phyloP scores from a whole-genome alignment of 2,329 filamentous ascomycete genomes.

The Plenodomus lindquistii region DNA sequence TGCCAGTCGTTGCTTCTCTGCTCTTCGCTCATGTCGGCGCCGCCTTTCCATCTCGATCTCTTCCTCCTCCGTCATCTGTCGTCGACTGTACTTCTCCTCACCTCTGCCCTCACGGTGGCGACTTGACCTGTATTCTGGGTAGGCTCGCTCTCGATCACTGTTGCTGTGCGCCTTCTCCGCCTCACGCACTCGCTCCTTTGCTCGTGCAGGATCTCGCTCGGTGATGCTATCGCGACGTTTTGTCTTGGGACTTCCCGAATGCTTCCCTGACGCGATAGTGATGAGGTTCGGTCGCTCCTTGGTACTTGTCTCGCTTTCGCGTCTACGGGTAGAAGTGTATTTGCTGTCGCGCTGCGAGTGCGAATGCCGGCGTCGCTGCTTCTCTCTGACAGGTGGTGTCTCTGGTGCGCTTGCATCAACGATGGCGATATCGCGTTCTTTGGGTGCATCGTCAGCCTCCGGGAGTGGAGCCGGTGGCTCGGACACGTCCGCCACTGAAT shows the following conservation, averaged over 20 bases:
- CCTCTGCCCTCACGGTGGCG: slow-evolving; percentile 30
- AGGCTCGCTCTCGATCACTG: slow-evolving; percentile 32
- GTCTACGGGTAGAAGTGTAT: slow-evolving; percentile 31
- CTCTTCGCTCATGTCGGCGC: slow-evolving; percentile 34
- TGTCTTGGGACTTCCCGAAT: slow-evolving; percentile 22
- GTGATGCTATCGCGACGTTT: slow-evolving; percentile 41
- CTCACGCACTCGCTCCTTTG: slow-evolving; percentile 25
- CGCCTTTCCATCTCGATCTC: slow-evolving; percentile 33
- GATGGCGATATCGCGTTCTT: slow-evolving; percentile 32
- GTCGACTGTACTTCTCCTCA: slow-evolving; percentile 35
- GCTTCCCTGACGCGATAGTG: slow-evolving; percentile 19
- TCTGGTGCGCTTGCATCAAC: slow-evolving; percentile 25
- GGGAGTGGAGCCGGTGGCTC: not conserved
- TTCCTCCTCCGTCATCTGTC: slow-evolving; percentile 25
- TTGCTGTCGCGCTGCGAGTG: slow-evolving; percentile 32
- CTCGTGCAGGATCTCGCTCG: slow-evolving; percentile 29
- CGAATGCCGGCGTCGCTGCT: slow-evolving; percentile 34
- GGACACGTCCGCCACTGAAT: slow-evolving; percentile 4
- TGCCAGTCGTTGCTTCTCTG: slow-evolving; percentile 31
- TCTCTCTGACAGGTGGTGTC: slow-evolving; percentile 24
- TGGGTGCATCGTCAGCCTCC: slow-evolving; percentile 8
- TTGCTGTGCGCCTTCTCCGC: slow-evolving; percentile 25
- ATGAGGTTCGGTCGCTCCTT: slow-evolving; percentile 30
- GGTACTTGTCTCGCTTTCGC: slow-evolving; percentile 36
- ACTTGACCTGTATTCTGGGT: slow-evolving; percentile 32